phyloP scores from a whole-genome alignment of 345 rosid genomes.

The Arabis alpina region DNA sequence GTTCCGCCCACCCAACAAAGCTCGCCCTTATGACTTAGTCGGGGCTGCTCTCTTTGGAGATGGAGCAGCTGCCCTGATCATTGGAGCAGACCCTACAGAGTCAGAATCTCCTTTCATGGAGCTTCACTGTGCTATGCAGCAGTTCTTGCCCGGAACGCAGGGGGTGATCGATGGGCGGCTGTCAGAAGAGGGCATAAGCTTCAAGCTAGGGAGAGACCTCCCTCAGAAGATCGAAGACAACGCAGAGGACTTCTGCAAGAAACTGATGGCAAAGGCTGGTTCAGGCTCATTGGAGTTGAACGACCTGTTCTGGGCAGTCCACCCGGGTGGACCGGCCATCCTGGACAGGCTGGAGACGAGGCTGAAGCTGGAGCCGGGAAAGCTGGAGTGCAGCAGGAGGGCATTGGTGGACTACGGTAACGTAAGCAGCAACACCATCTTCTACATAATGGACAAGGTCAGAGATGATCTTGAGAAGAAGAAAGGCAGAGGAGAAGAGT shows the following conservation, averaged over 20 bases:
- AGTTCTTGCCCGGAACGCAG: constrained; percentile 81
- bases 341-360: constrained; percentile 69
- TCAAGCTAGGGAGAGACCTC: constrained; percentile 92
- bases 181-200: constrained; percentile 87
- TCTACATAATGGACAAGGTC: constrained; percentile 85
- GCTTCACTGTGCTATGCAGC: constrained; percentile 71
- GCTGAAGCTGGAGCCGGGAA: constrained; percentile 52
- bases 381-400: constrained; percentile 77
- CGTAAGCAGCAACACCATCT: constrained; percentile 82
- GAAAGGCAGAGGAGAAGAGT: constrained; percentile 58
- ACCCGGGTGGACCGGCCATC: constrained; percentile 98
- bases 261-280: constrained; percentile 57
- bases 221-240: constrained; percentile 84
- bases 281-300: constrained; percentile 50
- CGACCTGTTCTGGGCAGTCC: constrained; percentile 95
- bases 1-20: constrained; percentile 81
- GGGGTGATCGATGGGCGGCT: constrained; percentile 77
- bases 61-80: constrained; percentile 80
- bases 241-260: constrained; percentile 78
- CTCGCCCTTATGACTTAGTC: constrained; percentile 86
- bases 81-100: constrained; percentile 65
- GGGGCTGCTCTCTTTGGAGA: constrained; percentile 99
- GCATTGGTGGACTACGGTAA: constrained; percentile 89
- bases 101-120: constrained; percentile 84
- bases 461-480: constrained; percentile 68